phyloP scores from a whole-genome alignment of 2,329 filamentous ascomycete species.

The Gnomoniopsis sp. region DNA sequence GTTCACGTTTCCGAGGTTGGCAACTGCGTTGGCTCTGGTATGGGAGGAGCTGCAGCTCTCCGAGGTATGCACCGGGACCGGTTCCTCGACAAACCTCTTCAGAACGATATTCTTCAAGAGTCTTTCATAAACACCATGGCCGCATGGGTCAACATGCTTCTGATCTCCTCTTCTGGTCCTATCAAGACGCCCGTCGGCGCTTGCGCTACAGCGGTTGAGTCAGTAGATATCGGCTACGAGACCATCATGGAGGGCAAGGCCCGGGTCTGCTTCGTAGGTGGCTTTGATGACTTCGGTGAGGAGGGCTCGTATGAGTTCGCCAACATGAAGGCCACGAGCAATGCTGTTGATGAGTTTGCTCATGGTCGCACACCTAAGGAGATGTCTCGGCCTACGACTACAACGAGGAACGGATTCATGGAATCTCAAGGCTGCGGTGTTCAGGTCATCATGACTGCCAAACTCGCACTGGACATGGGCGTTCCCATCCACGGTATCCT shows the following conservation, averaged over 20 bases:
- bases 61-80: constrained; percentile 98
- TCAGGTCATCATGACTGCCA: constrained; percentile 97
- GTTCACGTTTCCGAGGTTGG: constrained; percentile 97
- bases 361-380: constrained; percentile 93
- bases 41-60: constrained; percentile 89
- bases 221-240: constrained; percentile 95
- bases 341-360: constrained; percentile 91
- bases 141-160: constrained; percentile 99
- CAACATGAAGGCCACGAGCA: constrained; percentile 99
- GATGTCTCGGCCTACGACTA: constrained; percentile 97
- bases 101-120: constrained; percentile 98
- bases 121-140: constrained; percentile 99
- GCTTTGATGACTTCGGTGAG: constrained; percentile 98
- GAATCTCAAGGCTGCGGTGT: constrained; percentile 98
- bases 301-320: constrained; percentile 99
- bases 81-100: constrained; percentile 92
- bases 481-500: constrained; percentile 95
- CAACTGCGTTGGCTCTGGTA: constrained; percentile 97
- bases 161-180: constrained; percentile 92
- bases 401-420: constrained; percentile 97
- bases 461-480: constrained; percentile 95
- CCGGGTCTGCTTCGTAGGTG: constrained; percentile 93
- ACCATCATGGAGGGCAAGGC: constrained; percentile 99
- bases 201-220: constrained; percentile 96
- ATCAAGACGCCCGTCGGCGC: constrained; percentile 99